Percentiles rank a stretch among this genome's conserved stretches.
These are phyloP conservation scores for Letharia columbiana DNA, from an alignment of 495 filamentous ascomycete species.

Conservation along the genomic window DNA sequence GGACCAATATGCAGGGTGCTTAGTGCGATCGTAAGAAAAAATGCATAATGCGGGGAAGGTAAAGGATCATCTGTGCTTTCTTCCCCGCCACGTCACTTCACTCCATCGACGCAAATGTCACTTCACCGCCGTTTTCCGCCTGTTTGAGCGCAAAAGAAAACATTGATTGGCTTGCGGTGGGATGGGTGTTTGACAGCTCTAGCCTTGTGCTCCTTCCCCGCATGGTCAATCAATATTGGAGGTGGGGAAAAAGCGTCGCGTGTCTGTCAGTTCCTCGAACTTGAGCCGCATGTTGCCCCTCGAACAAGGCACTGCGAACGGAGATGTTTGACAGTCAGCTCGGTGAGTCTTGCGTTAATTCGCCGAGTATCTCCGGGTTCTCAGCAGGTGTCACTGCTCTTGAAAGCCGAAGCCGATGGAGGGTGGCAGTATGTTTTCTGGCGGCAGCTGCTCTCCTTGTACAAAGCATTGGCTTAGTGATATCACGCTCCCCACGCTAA, in stretches of 20 bases:
- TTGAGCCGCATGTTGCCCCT: not conserved
- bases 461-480: not conserved
- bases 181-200: not conserved
- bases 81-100: conserved; percentile 2
- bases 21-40: not conserved
- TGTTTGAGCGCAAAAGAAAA: not conserved
- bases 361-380: not conserved
- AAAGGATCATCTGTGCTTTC: not conserved
- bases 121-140: not conserved
- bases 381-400: not conserved
- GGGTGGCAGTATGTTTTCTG: not conserved
- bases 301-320: not conserved
- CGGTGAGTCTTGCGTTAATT: not conserved
- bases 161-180: not conserved
- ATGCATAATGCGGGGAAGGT: conserved; percentile 3
- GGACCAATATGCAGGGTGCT: not conserved
- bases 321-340: not conserved
- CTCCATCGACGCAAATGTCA: not conserved
- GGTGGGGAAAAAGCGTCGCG: not conserved
- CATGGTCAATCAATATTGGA: not conserved
- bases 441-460: not conserved
- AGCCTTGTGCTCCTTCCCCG: not conserved
- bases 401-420: not conserved
- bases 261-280: not conserved
- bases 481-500: not conserved